A percentile compares a stretch with the other conserved stretches of the same genome.
phyloP scores from a whole-genome alignment of 2,329 filamentous ascomycete genomes.

The Diaporthe velutina region DNA sequence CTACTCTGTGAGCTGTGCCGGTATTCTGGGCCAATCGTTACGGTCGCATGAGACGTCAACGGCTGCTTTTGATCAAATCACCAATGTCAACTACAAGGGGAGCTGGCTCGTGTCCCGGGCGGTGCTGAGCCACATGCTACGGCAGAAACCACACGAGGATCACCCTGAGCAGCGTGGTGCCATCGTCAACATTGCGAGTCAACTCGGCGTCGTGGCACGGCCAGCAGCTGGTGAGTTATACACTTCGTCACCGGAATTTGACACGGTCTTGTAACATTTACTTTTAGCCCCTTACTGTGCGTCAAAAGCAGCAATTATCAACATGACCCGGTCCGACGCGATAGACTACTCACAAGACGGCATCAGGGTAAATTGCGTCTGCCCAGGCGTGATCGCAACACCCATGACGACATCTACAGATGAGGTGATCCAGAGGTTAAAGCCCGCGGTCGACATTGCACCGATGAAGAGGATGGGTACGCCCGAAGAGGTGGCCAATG shows the following conservation, averaged over 20 bases:
- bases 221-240: slow-evolving; percentile 57
- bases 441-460: slow-evolving; percentile 58
- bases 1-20: slow-evolving; percentile 69
- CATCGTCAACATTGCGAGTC: slow-evolving; percentile 66
- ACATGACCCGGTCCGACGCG: slow-evolving; percentile 68
- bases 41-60: slow-evolving; percentile 60
- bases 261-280: not conserved
- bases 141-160: slow-evolving; percentile 55
- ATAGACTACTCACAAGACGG: slow-evolving; percentile 65
- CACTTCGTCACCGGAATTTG: not conserved
- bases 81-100: slow-evolving; percentile 67
- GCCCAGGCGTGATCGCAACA: slow-evolving; percentile 60
- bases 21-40: slow-evolving; percentile 58
- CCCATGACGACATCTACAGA: slow-evolving; percentile 58
- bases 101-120: slow-evolving; percentile 62
- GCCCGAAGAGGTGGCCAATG: slow-evolving; percentile 62
- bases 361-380: slow-evolving; percentile 55
- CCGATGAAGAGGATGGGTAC: slow-evolving; percentile 65
- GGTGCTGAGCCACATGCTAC: slow-evolving; percentile 59
- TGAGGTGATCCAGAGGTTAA: slow-evolving; percentile 55
- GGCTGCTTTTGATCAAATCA: slow-evolving; percentile 65
- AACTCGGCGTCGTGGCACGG: slow-evolving; percentile 63
- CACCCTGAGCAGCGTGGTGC: slow-evolving; percentile 59
- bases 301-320: slow-evolving; percentile 70
- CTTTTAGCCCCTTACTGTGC: slow-evolving; percentile 65